Conservation (phyloP, 768 basidiomycete genomes). For the Auriscalpium vulgare region DNA sequence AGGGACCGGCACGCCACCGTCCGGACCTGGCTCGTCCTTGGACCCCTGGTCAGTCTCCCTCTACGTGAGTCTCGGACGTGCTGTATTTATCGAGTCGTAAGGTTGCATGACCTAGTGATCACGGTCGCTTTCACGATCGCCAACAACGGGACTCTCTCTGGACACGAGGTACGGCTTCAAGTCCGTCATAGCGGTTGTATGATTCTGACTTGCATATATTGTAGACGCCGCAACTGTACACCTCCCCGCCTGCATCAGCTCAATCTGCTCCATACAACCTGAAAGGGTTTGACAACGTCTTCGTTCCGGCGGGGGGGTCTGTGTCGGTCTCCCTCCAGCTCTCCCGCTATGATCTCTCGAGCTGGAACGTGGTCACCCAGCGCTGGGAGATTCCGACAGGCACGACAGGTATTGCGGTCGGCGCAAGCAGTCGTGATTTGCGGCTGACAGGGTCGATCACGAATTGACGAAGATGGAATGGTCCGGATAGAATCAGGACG, state of each 20-base stretch:
- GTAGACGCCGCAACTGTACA: conserved; percentile 51
- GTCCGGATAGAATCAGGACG: too few relatives aligned
- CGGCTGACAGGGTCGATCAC: conserved; percentile 38
- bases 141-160: conserved; percentile 47
- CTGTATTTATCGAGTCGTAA: conserved; percentile 13
- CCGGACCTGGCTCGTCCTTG: conserved; percentile 42
- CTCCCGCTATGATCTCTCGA: conserved; percentile 61
- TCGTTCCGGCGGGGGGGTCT: conserved; percentile 39
- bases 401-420: conserved; percentile 52
- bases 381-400: conserved; percentile 70
- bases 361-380: conserved; percentile 71
- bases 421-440: conserved; percentile 60
- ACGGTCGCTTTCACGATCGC: conserved; percentile 43
- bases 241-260: conserved; percentile 39
- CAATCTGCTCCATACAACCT: conserved; percentile 39
- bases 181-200: neutral
- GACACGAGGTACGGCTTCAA: conserved; percentile 39
- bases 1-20: conserved; percentile 34
- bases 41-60: conserved; percentile 35
- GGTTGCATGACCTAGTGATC: conserved; percentile 45
- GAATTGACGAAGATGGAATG: neutral
- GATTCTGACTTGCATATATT: neutral
- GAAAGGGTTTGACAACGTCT: conserved; percentile 60
- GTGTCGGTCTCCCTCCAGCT: conserved; percentile 45
- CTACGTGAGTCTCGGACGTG: neutral